Evolutionary conservation across 2,329 filamentous ascomycete genomes (phyloP).

Genomic region (Teratosphaeria viscida): DNA sequence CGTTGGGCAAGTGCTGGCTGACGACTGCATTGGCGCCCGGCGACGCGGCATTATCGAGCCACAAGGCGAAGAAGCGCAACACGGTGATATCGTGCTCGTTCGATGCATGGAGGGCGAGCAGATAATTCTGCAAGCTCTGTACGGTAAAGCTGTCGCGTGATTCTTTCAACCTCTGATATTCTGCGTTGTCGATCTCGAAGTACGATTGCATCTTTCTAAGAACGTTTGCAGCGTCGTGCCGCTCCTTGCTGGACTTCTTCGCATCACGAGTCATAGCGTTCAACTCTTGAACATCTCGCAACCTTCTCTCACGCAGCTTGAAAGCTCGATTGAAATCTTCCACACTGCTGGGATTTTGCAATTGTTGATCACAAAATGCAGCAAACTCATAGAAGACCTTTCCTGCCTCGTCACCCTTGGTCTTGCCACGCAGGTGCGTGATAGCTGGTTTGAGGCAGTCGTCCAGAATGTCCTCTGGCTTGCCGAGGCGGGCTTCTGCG

Average conservation of each 20-base stretch:
- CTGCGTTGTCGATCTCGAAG: slow-evolving; percentile 81
- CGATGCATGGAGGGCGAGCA: slow-evolving; percentile 72
- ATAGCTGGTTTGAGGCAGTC: slow-evolving; percentile 79
- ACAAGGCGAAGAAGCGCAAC: slow-evolving; percentile 83
- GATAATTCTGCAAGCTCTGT: slow-evolving; percentile 84
- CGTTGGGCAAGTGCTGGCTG: slow-evolving; percentile 54
- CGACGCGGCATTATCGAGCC: slow-evolving; percentile 78
- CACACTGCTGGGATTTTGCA: slow-evolving; percentile 73
- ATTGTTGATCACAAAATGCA: slow-evolving; percentile 84
- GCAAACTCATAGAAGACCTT: slow-evolving; percentile 93
- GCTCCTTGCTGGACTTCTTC: slow-evolving; percentile 34
- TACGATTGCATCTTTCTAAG: slow-evolving; percentile 70
- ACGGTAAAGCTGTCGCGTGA: slow-evolving; percentile 75
- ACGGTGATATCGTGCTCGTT: slow-evolving; percentile 85
- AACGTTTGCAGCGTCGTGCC: slow-evolving; percentile 47
- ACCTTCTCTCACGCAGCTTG: slow-evolving; percentile 68
- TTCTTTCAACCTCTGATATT: slow-evolving; percentile 67
- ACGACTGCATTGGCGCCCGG: slow-evolving; percentile 69
- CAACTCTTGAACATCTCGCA: slow-evolving; percentile 67
- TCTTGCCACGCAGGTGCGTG: slow-evolving; percentile 61
- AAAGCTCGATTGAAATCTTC: slow-evolving; percentile 77
- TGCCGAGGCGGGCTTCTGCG: slow-evolving; percentile 81
- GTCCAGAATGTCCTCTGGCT: slow-evolving; percentile 79
- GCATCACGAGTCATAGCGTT: slow-evolving; percentile 46
- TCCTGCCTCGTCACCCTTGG: slow-evolving; percentile 62